phyloP scores from a whole-genome alignment of 176 grass and related monocot species.

The Eremochloa ophiuroides region DNA sequence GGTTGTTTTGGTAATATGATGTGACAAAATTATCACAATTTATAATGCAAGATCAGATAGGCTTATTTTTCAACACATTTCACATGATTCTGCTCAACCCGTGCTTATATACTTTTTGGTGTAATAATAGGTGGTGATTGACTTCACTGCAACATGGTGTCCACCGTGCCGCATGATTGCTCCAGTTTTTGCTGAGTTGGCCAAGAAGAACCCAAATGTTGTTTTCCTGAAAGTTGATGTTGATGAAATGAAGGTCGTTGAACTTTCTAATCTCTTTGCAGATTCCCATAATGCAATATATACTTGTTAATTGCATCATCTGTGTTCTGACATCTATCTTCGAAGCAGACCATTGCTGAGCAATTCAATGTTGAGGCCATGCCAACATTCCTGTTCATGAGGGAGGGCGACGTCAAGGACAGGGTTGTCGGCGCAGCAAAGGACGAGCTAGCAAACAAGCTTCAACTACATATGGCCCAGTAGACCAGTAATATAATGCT shows the following conservation, averaged over 20 bases:
- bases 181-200: slow-evolving; percentile 47
- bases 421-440: slow-evolving; percentile 47
- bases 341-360: slow-evolving; percentile 48
- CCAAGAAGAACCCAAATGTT: slow-evolving; percentile 50
- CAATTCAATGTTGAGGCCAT: slow-evolving; percentile 53
- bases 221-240: slow-evolving; percentile 68
- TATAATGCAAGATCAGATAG: neutral
- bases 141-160: slow-evolving; percentile 68
- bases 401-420: slow-evolving; percentile 51
- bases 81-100: neutral
- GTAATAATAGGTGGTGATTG: slow-evolving; percentile 53
- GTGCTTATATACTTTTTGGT: slow-evolving; percentile 7
- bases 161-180: slow-evolving; percentile 49
- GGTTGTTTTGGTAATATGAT: neutral
- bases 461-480: slow-evolving; percentile 24
- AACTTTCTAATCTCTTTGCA: neutral
- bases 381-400: slow-evolving; percentile 73
- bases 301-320: neutral
- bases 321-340: neutral
- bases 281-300: neutral
- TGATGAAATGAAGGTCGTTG: slow-evolving; percentile 59
- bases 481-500: slow-evolving; percentile 1
- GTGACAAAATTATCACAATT: neutral
- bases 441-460: slow-evolving; percentile 38
- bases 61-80: neutral